phyloP scores from a whole-genome alignment of 2,329 filamentous ascomycete species.

The Xylariaceae sp. region DNA sequence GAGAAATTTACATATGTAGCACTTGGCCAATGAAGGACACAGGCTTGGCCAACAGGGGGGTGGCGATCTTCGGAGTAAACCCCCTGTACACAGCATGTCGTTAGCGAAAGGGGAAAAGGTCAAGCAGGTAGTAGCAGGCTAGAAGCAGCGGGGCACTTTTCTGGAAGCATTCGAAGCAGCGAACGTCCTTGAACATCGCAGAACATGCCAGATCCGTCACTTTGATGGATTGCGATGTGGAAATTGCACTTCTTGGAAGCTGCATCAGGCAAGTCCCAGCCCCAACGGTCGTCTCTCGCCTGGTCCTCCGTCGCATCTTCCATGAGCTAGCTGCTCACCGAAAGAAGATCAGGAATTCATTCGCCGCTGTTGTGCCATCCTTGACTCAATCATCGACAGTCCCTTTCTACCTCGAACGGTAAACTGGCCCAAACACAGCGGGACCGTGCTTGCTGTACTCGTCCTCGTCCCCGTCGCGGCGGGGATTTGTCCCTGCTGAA shows the following conservation, averaged over 20 bases:
- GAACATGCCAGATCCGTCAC: no score
- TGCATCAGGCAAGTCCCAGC: slow-evolving; percentile 21
- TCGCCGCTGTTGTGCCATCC: neutral
- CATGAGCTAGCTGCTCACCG: no score
- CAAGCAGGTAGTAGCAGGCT: neutral
- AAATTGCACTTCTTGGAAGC: neutral
- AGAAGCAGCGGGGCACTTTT: slow-evolving; percentile 10
- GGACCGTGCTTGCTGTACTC: neutral
- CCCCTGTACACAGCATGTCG: neutral
- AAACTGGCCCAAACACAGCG: no score
- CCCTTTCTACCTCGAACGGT: no score
- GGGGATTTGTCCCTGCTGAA: neutral
- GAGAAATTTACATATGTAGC: no score
- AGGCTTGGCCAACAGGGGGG: neutral
- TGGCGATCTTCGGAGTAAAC: neutral
- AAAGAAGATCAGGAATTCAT: no score
- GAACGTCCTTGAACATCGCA: no score
- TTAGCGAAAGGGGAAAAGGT: neutral
- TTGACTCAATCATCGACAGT: no score
- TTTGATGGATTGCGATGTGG: neutral
- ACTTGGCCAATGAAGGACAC: neutral
- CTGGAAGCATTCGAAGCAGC: slow-evolving; percentile 14
- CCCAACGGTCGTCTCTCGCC: slow-evolving; percentile 9
- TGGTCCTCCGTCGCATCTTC: no score
- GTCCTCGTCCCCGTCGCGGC: neutral